Percentiles rank a stretch among this genome's conserved stretches.
Evolutionary conservation across 2,329 filamentous ascomycete species (phyloP).

Genomic region (Sporothrix variecibatus): DNA sequence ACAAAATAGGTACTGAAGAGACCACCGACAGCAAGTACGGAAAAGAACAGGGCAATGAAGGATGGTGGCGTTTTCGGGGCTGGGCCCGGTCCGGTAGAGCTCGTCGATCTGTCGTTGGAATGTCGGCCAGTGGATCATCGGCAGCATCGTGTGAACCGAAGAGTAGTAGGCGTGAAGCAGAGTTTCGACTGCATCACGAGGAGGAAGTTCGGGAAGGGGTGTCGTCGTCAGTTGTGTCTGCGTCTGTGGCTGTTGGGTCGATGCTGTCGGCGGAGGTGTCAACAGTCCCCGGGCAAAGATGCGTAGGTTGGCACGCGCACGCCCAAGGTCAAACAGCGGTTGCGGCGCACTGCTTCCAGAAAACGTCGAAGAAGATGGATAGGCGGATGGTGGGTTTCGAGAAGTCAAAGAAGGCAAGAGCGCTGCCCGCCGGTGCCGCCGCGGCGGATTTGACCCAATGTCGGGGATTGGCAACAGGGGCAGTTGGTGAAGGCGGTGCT

Average conservation of each 20-base stretch:
- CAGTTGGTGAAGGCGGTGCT: not conserved
- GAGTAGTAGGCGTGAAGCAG: slow-evolving; percentile 75
- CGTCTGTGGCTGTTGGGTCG: not conserved
- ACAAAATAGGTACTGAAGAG: slow-evolving; percentile 70
- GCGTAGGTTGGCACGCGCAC: slow-evolving; percentile 71
- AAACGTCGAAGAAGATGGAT: not conserved
- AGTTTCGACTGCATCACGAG: slow-evolving; percentile 68
- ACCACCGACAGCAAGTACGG: slow-evolving; percentile 78
- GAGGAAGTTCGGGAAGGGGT: slow-evolving; percentile 64
- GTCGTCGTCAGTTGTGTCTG: slow-evolving; percentile 37
- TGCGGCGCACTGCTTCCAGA: slow-evolving; percentile 33
- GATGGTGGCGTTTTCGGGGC: slow-evolving; percentile 43
- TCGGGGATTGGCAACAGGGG: slow-evolving; percentile 53
- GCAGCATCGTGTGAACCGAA: slow-evolving; percentile 77
- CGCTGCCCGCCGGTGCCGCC: slow-evolving; percentile 50
- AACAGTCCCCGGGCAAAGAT: slow-evolving; percentile 76
- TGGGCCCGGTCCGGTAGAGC: slow-evolving; percentile 57
- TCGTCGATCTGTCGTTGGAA: slow-evolving; percentile 76
- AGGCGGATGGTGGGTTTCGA: not conserved
- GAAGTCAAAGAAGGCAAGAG: not conserved
- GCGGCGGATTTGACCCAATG: slow-evolving; percentile 65
- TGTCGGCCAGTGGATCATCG: slow-evolving; percentile 84
- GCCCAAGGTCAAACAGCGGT: slow-evolving; percentile 67
- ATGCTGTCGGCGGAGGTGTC: slow-evolving; percentile 59
- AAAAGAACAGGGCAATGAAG: slow-evolving; percentile 80